phyloP scores from a whole-genome alignment of 495 filamentous ascomycete genomes.

The Pyrenopolyporus hunteri region DNA sequence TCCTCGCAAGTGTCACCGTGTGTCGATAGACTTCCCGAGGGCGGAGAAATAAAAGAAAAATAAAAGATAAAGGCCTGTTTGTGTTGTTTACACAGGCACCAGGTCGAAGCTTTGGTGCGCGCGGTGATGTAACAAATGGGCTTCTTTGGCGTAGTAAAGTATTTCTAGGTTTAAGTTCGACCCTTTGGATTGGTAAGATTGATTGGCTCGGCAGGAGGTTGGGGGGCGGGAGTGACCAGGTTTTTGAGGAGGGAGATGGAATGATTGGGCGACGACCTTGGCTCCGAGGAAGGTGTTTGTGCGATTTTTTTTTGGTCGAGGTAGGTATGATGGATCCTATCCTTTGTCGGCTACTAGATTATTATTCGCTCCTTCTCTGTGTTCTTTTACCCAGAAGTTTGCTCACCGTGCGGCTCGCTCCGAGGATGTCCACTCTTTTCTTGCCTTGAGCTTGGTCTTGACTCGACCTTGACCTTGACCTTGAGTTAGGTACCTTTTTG shows the following conservation, averaged over 20 bases:
- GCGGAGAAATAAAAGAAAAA: slow-evolving; percentile 37
- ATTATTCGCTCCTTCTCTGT: slow-evolving; percentile 29
- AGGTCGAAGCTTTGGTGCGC: slow-evolving; percentile 36
- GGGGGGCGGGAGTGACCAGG: slow-evolving; percentile 23
- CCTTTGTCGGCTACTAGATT: slow-evolving; percentile 18
- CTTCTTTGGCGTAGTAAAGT: slow-evolving; percentile 36
- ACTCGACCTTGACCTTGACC: slow-evolving; percentile 4
- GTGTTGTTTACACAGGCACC: slow-evolving; percentile 39
- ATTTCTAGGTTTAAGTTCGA: slow-evolving; percentile 32
- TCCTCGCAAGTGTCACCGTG: slow-evolving; percentile 21
- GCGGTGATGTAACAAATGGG: slow-evolving; percentile 47
- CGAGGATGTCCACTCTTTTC: slow-evolving; percentile 27
- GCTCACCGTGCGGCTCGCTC: slow-evolving; percentile 37
- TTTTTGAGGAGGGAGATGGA: slow-evolving; percentile 11
- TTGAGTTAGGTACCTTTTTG: not conserved
- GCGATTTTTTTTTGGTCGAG: slow-evolving; percentile 32
- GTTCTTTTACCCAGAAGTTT: slow-evolving; percentile 26
- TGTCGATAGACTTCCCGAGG: slow-evolving; percentile 27
- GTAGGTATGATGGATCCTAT: slow-evolving; percentile 17
- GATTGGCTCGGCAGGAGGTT: slow-evolving; percentile 33
- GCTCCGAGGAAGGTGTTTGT: slow-evolving; percentile 24
- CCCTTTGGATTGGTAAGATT: slow-evolving; percentile 41
- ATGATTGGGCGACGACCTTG: slow-evolving; percentile 27
- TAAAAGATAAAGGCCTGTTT: slow-evolving; percentile 22
- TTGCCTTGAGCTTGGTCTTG: not conserved